Base-by-base conservation (phyloP, 441 rosid species). In the Arabidopsis lyrata region DNA sequence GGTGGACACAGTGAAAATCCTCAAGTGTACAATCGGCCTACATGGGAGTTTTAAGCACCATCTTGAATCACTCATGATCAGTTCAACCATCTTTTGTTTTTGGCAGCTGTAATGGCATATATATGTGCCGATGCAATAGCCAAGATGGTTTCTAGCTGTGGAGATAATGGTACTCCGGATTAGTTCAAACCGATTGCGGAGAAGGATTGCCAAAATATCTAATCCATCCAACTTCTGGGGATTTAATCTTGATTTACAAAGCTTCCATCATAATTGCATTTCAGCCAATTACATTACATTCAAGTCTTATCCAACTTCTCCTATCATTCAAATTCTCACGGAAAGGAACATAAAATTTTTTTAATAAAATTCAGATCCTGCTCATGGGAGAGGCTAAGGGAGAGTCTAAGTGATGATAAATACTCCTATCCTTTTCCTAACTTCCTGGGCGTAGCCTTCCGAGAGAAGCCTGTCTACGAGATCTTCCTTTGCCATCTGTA, bases 401-500 rank as follows among this genome's bases (percentile, higher is more conserved):
- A n/a, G n/a, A n/a, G n/a, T n/a, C n/a, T n/a, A n/a, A n/a, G n/a
- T n/a, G n/a, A 32, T 57, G 36, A 32, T 24, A 68, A 54, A 53
- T 0, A 11, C 34, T 65, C 13, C 39, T 41, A 67, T 24, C 1
- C 22, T 45, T 39, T n/a, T 60, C 24, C 72, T 29, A 66, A 12
- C 44, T 34, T 58, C 77, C 61, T 48, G 8, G 6, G 3, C 47
- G 54, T 45, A 74, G 67, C 36, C 29, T 74, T 29, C 47, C 54
- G 29, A 66, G 39, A 59, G 73, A 74, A 61, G 20, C 11, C 5
- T 54, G 54, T 66, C 77, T 66, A 4, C 78, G 54, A 49, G 61
- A 58, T 66, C 54, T 49, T 66, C 11, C 61, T 58, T 49, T 59
- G 15, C 32, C 53, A 66, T 66, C 78, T 74, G 67, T 50, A 66